Conservation (phyloP, 495 filamentous ascomycete genomes). For the Tuber borchii region DNA sequence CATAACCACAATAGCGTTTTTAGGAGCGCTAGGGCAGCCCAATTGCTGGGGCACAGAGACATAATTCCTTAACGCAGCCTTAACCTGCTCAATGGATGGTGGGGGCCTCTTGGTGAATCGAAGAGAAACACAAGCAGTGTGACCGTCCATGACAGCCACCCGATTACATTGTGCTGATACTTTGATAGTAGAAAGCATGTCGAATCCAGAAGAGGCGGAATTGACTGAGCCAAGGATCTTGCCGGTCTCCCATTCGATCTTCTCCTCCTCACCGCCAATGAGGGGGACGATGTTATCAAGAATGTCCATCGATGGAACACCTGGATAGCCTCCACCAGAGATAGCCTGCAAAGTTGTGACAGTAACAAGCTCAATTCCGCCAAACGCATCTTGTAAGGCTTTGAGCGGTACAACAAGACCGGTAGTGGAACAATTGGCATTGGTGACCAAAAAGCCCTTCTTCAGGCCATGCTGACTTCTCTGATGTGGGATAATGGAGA, state of each 20-base stretch:
- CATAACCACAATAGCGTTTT: conserved; percentile 66
- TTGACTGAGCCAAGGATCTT: conserved; percentile 75
- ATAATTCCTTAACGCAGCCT: conserved; percentile 63
- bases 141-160: conserved; percentile 76
- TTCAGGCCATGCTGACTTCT: conserved; percentile 57
- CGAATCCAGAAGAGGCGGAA: conserved; percentile 57
- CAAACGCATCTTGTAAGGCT: conserved; percentile 69
- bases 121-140: conserved; percentile 74
- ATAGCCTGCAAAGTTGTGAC: conserved; percentile 86
- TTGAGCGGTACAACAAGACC: conserved; percentile 85
- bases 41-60: conserved; percentile 66
- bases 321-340: conserved; percentile 81
- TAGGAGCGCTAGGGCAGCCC: conserved; percentile 69
- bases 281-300: conserved; percentile 81
- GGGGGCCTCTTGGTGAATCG: conserved; percentile 58
- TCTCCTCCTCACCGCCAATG: conserved; percentile 84
- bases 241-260: conserved; percentile 74
- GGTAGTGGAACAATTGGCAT: conserved; percentile 87
- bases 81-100: conserved; percentile 60
- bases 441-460: conserved; percentile 79
- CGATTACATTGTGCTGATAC: conserved; percentile 77
- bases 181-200: conserved; percentile 56
- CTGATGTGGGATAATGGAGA: conserved; percentile 72
- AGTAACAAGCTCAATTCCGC: conserved; percentile 63
- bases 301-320: conserved; percentile 65